Evolutionary conservation across 1,284 basidiomycete species (phyloP), one percentile per base, ranked within the genome.

Genomic region (Microbotryum silenes-acaulis): DNA sequence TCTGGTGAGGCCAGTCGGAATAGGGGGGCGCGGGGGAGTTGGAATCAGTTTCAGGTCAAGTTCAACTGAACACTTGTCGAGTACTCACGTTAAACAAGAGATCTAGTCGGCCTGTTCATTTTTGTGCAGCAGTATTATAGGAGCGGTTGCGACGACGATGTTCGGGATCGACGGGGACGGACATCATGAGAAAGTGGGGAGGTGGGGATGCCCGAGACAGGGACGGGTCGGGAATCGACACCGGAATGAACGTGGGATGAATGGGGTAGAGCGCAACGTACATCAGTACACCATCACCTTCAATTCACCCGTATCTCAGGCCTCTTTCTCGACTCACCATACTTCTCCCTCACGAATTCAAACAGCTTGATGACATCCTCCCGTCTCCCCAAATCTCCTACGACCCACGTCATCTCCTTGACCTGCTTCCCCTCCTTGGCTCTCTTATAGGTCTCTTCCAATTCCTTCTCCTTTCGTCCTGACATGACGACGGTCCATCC

Each of bases 11-110:
- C 29, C 33, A 4, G 27, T 31, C 23, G 44, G 44, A 37, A n/a
- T 25, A 20, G 49, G 48, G n/a, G 9, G 21, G 21, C 27, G 18
- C 12, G 48, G 18, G 29, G 29, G 8, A 31, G 21, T 50, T 50
- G 21, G 12, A n/a, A 50, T 21, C 48, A 50, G 18, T 16, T 31
- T 3, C 23, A n/a, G 48, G 25, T 10, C 10, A 20, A 27, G 2
- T n/a, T 10, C 21, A 23, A n/a, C 8, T 12, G 56, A 27, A 8
- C 1, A 18, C 8, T n/a, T 21, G 20, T 4, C 18, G 21, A 18
- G n/a, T 70, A 27, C 27, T 27, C 27, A 85, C 88, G 73, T 91
- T 90, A 78, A 90, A 91, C 20, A 87, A 70, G n/a, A 89, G 70
- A 72, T 91, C 88, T 25, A 90, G 71, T 3, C 85, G 79, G 7